Base-by-base conservation (phyloP, 2,329 filamentous ascomycete species). In the Magnaporthiopsis poae region DNA sequence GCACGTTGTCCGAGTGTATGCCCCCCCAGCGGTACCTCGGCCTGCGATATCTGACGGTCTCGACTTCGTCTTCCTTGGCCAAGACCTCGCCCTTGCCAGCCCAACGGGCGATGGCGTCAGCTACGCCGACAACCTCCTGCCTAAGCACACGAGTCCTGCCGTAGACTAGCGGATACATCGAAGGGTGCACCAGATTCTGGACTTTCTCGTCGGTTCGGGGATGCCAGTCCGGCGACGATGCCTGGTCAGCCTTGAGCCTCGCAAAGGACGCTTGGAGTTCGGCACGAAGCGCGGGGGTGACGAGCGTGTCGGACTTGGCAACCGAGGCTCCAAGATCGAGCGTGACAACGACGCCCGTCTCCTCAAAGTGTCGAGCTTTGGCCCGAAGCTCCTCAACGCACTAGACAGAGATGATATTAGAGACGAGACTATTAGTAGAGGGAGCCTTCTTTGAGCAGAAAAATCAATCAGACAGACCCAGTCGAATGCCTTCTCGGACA, bases 151-250 rank as follows among this genome's bases (percentile, higher is more conserved):
- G 65, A 12, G 69, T 68, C 12, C 64, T 65, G 65, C 73, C 72
- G 67, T 82, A 84, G 1, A 84, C 74, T 0, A 88, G 73, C 0
- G 85, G 84, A 68, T 82, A 88, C 66, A 88, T 75, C 1, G 84
- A 87, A 7, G 86, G 84, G 69, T 88, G 81, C 21, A 88, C 79
- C 3, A 88, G 75, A 71, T 88, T 81, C 5, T 84, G 79, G 1
- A 88, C 84, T 70, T 78, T 80, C 1, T 79, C 73, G 64, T 84
- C 73, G 0, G 81, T 83, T 5, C 78, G 74, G 0, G 85, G 86
- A 72, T 88, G 83, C 79, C 81, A 88, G 73, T 87, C 85, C 31
- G 39, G 39, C 18, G 63, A 33, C 29, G 27, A 21, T 21, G 39
- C 46, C 7, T 80, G 79, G 2, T 81, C 77, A 25, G 78, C 72